phyloP scores from a whole-genome alignment of 2,329 filamentous ascomycete species.

The Beauveria brongniartii region DNA sequence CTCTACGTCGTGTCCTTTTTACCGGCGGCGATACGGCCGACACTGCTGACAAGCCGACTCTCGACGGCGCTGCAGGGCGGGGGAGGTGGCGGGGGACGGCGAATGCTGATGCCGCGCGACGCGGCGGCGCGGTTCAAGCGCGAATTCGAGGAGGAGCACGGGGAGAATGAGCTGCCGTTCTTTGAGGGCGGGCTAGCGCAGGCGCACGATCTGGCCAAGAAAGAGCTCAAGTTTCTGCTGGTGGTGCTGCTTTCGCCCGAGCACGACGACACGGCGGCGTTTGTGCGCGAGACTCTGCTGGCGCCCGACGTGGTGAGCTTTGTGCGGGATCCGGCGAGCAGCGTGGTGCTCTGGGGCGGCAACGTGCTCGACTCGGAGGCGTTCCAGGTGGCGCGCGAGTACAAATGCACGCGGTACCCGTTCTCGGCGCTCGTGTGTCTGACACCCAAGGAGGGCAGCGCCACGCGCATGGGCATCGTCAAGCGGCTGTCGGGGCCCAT shows the following conservation, averaged over 20 bases:
- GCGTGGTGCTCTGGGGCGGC: conserved; percentile 85
- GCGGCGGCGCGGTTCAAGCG: conserved; percentile 82
- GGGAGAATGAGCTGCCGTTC: conserved; percentile 62
- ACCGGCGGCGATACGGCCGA: conserved; percentile 54
- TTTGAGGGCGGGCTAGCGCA: conserved; percentile 87
- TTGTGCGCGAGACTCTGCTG: conserved; percentile 75
- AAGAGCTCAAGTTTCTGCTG: conserved; percentile 84
- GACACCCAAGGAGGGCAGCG: conserved; percentile 70
- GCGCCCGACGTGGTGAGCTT: conserved; percentile 65
- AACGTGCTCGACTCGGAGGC: conserved; percentile 90
- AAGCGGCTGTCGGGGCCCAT: conserved; percentile 69
- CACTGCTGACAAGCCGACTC: conserved; percentile 45
- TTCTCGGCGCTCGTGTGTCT: conserved; percentile 82
- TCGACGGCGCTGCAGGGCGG: conserved; percentile 48
- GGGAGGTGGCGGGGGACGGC: conserved; percentile 58
- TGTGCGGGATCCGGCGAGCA: conserved; percentile 65
- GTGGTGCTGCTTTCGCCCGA: conserved; percentile 84
- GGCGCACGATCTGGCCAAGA: conserved; percentile 82
- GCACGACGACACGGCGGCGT: conserved; percentile 82
- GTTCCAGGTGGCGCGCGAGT: conserved; percentile 81
- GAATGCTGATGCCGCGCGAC: conserved; percentile 75
- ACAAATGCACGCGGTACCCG: conserved; percentile 87
- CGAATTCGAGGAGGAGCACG: conserved; percentile 93
- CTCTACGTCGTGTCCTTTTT: conserved; percentile 75
- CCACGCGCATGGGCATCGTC: conserved; percentile 81